Evolutionary conservation across 108 stramenopile species (phyloP).

Genomic region (Parietichytrium sp.): DNA sequence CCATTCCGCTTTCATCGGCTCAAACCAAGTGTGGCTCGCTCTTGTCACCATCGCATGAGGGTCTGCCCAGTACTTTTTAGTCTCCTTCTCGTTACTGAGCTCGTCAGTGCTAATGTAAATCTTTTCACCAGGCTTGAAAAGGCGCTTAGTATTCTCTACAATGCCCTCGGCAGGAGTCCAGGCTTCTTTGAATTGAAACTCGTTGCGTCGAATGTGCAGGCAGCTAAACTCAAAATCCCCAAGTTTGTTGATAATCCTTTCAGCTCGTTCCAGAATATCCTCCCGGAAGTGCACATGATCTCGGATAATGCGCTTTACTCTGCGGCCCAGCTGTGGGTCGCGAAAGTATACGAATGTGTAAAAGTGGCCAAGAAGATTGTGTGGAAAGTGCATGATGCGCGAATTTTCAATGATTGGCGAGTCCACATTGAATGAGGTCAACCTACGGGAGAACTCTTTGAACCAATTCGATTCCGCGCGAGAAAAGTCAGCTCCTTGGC

Average conservation of each 20-base stretch:
- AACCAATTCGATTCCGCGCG: background rate
- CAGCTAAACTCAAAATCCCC: slow-evolving; percentile 6
- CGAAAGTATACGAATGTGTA: slow-evolving; percentile 37
- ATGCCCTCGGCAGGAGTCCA: slow-evolving; percentile 13
- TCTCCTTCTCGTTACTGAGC: background rate
- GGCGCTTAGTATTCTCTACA: background rate
- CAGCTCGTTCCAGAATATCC: slow-evolving; percentile 16
- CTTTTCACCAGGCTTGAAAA: slow-evolving; percentile 8
- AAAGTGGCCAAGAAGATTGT: slow-evolving; percentile 27
- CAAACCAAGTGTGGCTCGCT: slow-evolving; percentile 22
- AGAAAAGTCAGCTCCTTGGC: background rate
- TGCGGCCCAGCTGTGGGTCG: slow-evolving; percentile 13
- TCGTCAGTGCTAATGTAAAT: slow-evolving; percentile 26
- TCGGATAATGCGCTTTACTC: slow-evolving; percentile 24
- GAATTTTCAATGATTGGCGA: background rate
- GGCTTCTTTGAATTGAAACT: slow-evolving; percentile 30
- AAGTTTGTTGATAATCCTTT: slow-evolving; percentile 10
- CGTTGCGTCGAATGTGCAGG: slow-evolving; percentile 31
- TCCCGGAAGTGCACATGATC: slow-evolving; percentile 35
- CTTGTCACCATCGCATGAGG: slow-evolving; percentile 5
- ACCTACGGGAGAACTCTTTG: background rate
- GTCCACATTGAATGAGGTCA: background rate
- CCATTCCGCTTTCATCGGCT: slow-evolving; percentile 37
- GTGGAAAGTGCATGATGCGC: background rate
- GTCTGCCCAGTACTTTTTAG: background rate